Percentiles rank a stretch among this genome's conserved stretches.
These are phyloP conservation scores for Coniochaeta prunicola DNA, from an alignment of 2,329 filamentous ascomycete genomes.

Conservation along the genomic window DNA sequence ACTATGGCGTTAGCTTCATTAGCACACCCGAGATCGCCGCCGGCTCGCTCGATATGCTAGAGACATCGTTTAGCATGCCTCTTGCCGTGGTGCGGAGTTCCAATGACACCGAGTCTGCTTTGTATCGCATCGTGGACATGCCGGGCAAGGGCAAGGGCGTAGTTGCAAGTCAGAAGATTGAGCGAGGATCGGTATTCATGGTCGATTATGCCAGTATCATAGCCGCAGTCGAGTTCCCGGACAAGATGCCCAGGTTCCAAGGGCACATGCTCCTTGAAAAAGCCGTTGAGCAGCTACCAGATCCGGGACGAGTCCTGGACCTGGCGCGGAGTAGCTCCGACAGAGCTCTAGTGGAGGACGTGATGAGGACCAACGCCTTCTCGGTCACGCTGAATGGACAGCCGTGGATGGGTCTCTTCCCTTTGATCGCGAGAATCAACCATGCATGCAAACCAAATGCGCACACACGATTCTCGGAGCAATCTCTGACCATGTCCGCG, in stretches of 20 bases:
- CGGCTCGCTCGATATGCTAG: neutral
- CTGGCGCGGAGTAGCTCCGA: slow-evolving; percentile 6
- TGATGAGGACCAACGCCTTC: slow-evolving; percentile 14
- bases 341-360: slow-evolving; percentile 10
- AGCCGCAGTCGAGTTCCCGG: slow-evolving; percentile 10
- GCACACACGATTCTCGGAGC: slow-evolving; percentile 12
- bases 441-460: slow-evolving; percentile 19
- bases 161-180: slow-evolving; percentile 23
- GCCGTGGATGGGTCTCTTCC: slow-evolving; percentile 14
- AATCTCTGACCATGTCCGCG: slow-evolving; percentile 16
- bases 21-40: neutral
- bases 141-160: slow-evolving; percentile 25
- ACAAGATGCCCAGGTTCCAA: slow-evolving; percentile 11
- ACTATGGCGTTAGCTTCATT: neutral
- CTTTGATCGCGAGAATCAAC: slow-evolving; percentile 18
- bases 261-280: slow-evolving; percentile 13
- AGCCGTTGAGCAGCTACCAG: slow-evolving; percentile 10
- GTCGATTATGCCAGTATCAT: slow-evolving; percentile 23
- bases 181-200: slow-evolving; percentile 26
- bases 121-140: slow-evolving; percentile 20
- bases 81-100: slow-evolving; percentile 4
- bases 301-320: slow-evolving; percentile 3
- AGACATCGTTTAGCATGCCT: neutral
- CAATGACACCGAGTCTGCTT: neutral
- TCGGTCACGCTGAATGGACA: slow-evolving; percentile 9